Evolutionary conservation across 2,329 filamentous ascomycete species (phyloP), one percentile per base, ranked within the genome.

Genomic region (Clonostachys chloroleuca): DNA sequence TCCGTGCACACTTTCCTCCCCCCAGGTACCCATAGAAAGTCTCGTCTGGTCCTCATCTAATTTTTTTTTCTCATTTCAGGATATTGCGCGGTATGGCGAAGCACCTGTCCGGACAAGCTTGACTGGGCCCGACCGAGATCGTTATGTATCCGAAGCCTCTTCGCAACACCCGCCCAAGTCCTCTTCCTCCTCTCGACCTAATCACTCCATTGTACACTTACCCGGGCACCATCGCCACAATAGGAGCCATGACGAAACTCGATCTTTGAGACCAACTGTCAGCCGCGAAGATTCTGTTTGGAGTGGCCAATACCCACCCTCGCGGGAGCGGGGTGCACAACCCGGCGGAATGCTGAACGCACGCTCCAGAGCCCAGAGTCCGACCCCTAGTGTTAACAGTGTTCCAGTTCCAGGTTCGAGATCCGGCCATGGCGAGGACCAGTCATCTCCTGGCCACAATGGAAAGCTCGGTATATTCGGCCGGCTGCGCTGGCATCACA

Each of bases 51-150:
- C 14, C 36, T n/a, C 14, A n/a, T 34, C n/a, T 39, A 24, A 16
- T 8, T 18, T 44, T 36, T 42, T 41, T 16, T 34, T 17, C 18
- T n/a, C 18, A 18, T 18, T 18, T 18, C 18, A 87, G 83, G 87
- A 92, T 61, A 88, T 91, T 58, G 81, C 81, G 42, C 81, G 83
- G 54, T 89, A 85, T 68, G 88, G 87, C 50, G 87, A 91, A 66
- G 87, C 87, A 41, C 88, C 87, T 33, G 83, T 92, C 46, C 80
- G 86, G 60, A 78, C 84, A 56, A 82, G 80, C 50, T 80, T 88
- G 52, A 81, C 80, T 39, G 84, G 84, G 12, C 80, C 82, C 41
- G 86, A 90, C 65, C 81, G 80, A 61, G 81, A 87, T 50, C 83
- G 86, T 54, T 86, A 82, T 62, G 72, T 73, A 47, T 70, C 71